Evolutionary conservation across 2,329 filamentous ascomycete genomes (phyloP), one percentile per base, ranked within the genome.

Genomic region (Fonsecaea erecta): DNA sequence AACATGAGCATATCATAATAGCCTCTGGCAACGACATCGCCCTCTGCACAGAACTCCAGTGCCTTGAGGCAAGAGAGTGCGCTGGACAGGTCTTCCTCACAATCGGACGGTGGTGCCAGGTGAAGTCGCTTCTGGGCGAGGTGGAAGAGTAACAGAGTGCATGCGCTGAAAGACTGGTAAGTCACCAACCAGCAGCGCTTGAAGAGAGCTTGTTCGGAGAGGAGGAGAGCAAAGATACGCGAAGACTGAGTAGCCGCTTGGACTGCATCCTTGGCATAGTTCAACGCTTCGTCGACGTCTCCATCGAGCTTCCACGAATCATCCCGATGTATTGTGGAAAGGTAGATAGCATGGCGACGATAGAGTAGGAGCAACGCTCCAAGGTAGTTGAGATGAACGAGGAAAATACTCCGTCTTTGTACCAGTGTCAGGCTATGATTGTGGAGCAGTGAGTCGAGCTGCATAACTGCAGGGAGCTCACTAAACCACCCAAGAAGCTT

Each of bases 151-250:
- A 57, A 43, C 16, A 57, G 21, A 7, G 54, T 43, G 24, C 54
- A 57, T 11, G 54, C 54, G 24, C 54, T 57, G 24, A 57, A 57
- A 21, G 54, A 57, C 34, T 57, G 54, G 35, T 57, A 57, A 14
- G 40, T 57, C 21, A 24, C 18, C 16, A 57, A 30, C 54, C 54
- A 57, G 35, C 30, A 57, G 21, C 54, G 54, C 30, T 57, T 57
- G 54, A 57, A 57, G 3, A 37, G 32, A 6, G 35, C 21, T 11
- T 24, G n/a, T 14, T 57, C 54, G 18, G 54, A 35, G 14, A 57
- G 28, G 9, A 57, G 32, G 9, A 21, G 35, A 24, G 16, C 28
- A 2, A 57, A 26, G 32, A 57, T 30, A 14, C 28, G 54, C 6
- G 54, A 30, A 11, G 54, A 37, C 7, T 57, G 54, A 9, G 34